Conservation (phyloP, 1,284 basidiomycete species). For the Tilletia setariae region DNA sequence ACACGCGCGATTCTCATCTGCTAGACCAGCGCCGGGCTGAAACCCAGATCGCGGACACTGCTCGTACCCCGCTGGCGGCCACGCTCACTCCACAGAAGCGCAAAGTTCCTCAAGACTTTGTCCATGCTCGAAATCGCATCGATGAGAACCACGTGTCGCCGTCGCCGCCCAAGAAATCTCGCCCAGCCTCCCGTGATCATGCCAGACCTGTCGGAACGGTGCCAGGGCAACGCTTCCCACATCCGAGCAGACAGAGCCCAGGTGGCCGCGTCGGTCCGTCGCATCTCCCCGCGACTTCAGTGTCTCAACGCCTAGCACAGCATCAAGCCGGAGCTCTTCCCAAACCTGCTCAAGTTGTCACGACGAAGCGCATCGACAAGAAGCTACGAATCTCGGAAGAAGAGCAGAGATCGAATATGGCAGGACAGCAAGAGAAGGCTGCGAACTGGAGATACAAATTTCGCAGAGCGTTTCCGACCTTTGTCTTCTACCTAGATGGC, state of each 20-base stretch:
- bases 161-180: neutral
- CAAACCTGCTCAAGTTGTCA: constrained; percentile 23
- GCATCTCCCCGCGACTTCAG: no score
- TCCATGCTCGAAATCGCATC: constrained; percentile 37
- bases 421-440: constrained; percentile 31
- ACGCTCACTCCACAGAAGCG: constrained; percentile 47
- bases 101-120: constrained; percentile 45
- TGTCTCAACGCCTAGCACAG: neutral
- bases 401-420: constrained; percentile 34
- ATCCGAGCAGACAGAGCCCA: no score
- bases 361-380: constrained; percentile 39
- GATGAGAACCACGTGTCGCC: neutral
- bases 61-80: neutral
- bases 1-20: neutral
- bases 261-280: no score
- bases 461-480: constrained; percentile 42
- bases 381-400: constrained; percentile 33
- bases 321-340: constrained; percentile 20
- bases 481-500: constrained; percentile 50
- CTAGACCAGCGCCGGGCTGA: neutral
- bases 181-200: neutral
- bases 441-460: constrained; percentile 41
- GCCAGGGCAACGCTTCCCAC: no score
- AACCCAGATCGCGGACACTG: neutral
- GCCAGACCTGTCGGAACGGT: no score